phyloP scores from a whole-genome alignment of 2,329 filamentous ascomycete species.

The Xylaria sp. region DNA sequence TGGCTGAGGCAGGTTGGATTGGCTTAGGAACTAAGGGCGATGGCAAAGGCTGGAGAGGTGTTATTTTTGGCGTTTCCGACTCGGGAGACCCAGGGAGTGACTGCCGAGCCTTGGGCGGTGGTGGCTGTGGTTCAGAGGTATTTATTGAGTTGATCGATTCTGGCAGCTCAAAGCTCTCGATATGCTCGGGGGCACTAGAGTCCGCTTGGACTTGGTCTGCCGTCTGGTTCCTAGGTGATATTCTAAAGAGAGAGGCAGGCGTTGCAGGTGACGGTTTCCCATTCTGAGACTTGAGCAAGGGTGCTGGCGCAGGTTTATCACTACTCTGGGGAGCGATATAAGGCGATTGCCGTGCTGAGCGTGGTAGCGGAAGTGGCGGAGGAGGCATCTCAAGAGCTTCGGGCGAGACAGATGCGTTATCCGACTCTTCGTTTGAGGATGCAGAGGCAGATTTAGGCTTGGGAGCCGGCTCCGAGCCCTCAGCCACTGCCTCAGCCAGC shows the following conservation, averaged over 20 bases:
- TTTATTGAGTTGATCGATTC: conserved; percentile 76
- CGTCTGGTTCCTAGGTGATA: conserved; percentile 67
- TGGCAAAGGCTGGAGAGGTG: conserved; percentile 62
- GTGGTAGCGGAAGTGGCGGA: conserved; percentile 73
- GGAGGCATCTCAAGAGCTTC: conserved; percentile 75
- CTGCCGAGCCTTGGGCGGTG: conserved; percentile 63
- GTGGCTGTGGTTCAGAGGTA: conserved; percentile 58
- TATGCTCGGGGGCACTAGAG: conserved; percentile 61
- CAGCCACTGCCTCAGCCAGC: conserved; percentile 56
- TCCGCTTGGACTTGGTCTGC: conserved; percentile 56
- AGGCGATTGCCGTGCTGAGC: conserved; percentile 74
- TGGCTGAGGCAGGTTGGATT: conserved; percentile 62
- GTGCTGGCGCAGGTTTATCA: conserved; percentile 45
- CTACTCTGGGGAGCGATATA: conserved; percentile 68
- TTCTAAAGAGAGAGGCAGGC: conserved; percentile 87
- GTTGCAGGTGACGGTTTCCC: conserved; percentile 75
- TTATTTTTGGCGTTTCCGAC: conserved; percentile 58
- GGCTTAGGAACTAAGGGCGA: conserved; percentile 61
- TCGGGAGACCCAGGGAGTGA: conserved; percentile 57
- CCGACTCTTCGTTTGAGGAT: conserved; percentile 64
- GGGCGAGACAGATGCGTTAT: conserved; percentile 73
- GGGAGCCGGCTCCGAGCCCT: conserved; percentile 49
- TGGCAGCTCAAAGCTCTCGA: conserved; percentile 73
- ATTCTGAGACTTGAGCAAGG: conserved; percentile 46
- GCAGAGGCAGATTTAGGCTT: conserved; percentile 52